These are phyloP conservation scores for Musa acuminata DNA, from an alignment of 176 grass and related monocot genomes.

Conservation along the genomic window DNA sequence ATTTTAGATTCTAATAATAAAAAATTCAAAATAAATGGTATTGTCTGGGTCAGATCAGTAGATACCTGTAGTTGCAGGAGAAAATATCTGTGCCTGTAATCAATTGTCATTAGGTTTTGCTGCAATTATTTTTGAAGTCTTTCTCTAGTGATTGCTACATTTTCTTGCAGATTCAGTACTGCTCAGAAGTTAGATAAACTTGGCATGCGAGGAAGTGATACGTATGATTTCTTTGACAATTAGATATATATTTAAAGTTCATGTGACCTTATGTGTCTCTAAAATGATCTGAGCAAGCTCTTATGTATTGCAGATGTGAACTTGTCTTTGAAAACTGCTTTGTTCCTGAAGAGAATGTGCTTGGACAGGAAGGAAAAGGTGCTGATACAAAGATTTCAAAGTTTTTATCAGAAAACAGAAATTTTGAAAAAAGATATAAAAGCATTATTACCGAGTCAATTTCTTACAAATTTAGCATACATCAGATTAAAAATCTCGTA, in stretches of 20 bases:
- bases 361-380: constrained; percentile 92
- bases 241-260: too few species aligned
- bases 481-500: too few species aligned
- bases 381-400: constrained; percentile 13
- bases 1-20: not conserved
- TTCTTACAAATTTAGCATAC: too few species aligned
- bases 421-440: not conserved
- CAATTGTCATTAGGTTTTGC: not conserved
- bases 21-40: too few species aligned
- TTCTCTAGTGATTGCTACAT: not conserved
- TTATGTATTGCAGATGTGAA: constrained; percentile 55
- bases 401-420: not conserved
- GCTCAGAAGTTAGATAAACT: constrained; percentile 98
- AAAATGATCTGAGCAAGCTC: not conserved
- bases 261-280: constrained; percentile 7
- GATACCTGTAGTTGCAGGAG: not conserved
- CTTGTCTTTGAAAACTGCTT: constrained; percentile 99
- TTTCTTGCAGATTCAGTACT: constrained; percentile 68
- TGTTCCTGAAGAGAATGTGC: constrained; percentile 80
- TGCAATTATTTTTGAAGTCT: not conserved
- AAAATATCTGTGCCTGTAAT: too few species aligned
- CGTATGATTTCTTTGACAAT: constrained; percentile 65
- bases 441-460: not conserved
- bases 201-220: constrained; percentile 94
- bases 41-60: not conserved